Percentiles rank a stretch among this genome's conserved stretches.
phyloP scores from a whole-genome alignment of 768 basidiomycete species.

The Leccinellum luteum region DNA sequence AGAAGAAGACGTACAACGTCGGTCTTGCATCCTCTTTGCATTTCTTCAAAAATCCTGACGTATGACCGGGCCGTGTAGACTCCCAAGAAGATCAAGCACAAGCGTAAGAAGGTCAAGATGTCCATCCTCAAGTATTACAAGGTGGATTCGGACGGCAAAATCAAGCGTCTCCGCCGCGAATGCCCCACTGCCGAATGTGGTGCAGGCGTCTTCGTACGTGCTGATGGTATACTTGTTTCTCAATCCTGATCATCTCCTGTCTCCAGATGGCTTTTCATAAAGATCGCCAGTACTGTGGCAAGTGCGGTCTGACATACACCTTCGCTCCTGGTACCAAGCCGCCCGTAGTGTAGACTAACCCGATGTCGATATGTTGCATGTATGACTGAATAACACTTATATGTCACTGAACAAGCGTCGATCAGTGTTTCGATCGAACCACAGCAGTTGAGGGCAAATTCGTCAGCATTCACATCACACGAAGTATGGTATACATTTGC shows the following conservation, averaged over 20 bases:
- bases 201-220: constrained; percentile 79
- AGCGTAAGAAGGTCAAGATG: constrained; percentile 99
- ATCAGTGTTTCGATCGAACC: neutral
- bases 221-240: neutral
- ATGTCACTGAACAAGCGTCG: neutral
- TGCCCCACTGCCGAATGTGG: constrained; percentile 85
- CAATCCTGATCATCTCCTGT: constrained; percentile 11
- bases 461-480: neutral
- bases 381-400: constrained; percentile 12
- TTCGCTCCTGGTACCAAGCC: constrained; percentile 81
- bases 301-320: constrained; percentile 86
- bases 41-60: constrained; percentile 4
- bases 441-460: neutral
- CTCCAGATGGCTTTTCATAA: constrained; percentile 96
- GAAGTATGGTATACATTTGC: neutral
- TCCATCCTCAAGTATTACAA: constrained; percentile 99
- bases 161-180: constrained; percentile 98
- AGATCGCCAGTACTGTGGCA: constrained; percentile 97
- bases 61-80: constrained; percentile 46
- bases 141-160: constrained; percentile 99
- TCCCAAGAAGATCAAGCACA: constrained; percentile 99
- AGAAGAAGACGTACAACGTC: constrained; percentile 99
- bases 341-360: constrained; percentile 53
- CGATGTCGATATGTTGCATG: constrained; percentile 9
- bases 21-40: constrained; percentile 26